phyloP scores from a whole-genome alignment of 1,284 basidiomycete species.

The Coniferiporia sulphurascens region DNA sequence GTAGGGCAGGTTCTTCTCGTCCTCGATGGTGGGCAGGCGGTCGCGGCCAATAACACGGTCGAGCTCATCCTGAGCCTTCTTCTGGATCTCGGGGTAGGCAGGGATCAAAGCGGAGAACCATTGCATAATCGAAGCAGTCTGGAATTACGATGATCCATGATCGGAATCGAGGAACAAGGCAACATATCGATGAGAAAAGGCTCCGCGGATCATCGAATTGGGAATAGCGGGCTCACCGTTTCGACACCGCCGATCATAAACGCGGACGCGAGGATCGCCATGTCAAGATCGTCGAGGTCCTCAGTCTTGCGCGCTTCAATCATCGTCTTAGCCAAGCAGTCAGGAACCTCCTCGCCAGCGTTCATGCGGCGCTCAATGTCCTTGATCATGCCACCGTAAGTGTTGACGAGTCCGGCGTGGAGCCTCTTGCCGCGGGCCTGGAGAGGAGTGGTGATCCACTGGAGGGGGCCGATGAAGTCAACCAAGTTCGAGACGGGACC shows the following conservation, averaged over 20 bases:
- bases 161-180: too few species aligned
- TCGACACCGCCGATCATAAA: constrained; percentile 40
- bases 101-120: constrained; percentile 29
- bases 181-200: too few species aligned
- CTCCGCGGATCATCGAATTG: too few species aligned
- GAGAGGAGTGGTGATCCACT: constrained; percentile 33
- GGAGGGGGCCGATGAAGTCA: constrained; percentile 36
- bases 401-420: constrained; percentile 31
- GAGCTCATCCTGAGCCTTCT: constrained; percentile 27
- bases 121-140: constrained; percentile 25
- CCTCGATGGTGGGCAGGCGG: constrained; percentile 23
- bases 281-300: constrained; percentile 34
- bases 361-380: constrained; percentile 31
- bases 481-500: constrained; percentile 37
- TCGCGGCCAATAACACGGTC: constrained; percentile 26
- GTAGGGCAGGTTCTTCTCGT: constrained; percentile 24
- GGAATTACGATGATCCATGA: background rate
- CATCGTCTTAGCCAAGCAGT: constrained; percentile 37
- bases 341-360: constrained; percentile 32
- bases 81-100: constrained; percentile 26
- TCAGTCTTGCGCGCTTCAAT: constrained; percentile 32
- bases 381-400: constrained; percentile 34
- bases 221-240: constrained; percentile 26
- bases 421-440: constrained; percentile 31
- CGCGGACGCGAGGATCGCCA: constrained; percentile 35